Evolutionary conservation across 306 rosid genomes (phyloP).

Genomic region (Rosa multiflora): DNA sequence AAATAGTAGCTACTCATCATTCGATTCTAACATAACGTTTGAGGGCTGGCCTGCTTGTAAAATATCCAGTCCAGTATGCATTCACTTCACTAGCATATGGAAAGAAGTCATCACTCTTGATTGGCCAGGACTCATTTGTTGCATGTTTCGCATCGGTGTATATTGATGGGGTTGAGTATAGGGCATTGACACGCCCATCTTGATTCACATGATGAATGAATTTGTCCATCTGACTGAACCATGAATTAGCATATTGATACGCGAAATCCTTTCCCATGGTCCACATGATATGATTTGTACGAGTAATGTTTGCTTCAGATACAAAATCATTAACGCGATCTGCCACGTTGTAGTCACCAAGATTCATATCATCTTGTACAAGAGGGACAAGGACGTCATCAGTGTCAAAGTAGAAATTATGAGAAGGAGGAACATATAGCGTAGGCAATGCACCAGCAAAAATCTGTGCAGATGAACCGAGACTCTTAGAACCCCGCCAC

Average conservation of each 20-base stretch:
- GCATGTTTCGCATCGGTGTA: constrained; percentile 84
- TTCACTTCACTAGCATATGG: constrained; percentile 76
- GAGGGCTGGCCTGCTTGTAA: constrained; percentile 75
- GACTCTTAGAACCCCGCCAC: constrained; percentile 42
- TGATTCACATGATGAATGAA: constrained; percentile 84
- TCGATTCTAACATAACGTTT: constrained; percentile 85
- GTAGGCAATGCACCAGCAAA: constrained; percentile 73
- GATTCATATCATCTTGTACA: constrained; percentile 62
- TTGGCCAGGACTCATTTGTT: constrained; percentile 69
- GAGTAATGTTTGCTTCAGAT: constrained; percentile 74
- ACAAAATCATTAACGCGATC: constrained; percentile 71
- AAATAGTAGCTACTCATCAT: constrained; percentile 61
- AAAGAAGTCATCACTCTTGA: constrained; percentile 77
- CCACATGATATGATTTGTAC: constrained; percentile 89
- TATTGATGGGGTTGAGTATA: constrained; percentile 84
- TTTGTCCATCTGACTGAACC: constrained; percentile 96
- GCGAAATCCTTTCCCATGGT: constrained; percentile 88
- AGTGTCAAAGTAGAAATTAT: constrained; percentile 61
- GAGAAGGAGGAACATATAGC: constrained; percentile 69
- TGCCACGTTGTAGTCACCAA: constrained; percentile 75
- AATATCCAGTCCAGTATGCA: constrained; percentile 93
- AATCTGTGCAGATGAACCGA: constrained; percentile 44
- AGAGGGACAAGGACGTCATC: constrained; percentile 44
- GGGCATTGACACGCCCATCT: constrained; percentile 83
- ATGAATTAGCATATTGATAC: constrained; percentile 78